Conservation (phyloP, 2,329 filamentous ascomycete species). For the Clonostachys sp. region DNA sequence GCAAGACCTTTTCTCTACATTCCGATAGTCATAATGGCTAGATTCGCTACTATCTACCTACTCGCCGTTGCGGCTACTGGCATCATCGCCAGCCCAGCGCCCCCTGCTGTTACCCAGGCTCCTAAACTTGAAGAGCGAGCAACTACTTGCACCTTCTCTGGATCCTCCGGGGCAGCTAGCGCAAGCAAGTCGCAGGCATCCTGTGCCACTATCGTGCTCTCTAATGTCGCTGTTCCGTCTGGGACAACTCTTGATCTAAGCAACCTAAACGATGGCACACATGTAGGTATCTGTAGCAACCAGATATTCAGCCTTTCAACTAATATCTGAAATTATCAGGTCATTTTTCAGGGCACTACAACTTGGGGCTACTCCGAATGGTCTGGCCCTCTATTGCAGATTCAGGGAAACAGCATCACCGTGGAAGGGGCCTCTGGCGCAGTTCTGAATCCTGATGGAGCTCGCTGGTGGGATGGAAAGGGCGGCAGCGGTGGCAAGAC, state of each 20-base stretch:
- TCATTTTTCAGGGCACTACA: conserved; percentile 59
- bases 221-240: conserved; percentile 49
- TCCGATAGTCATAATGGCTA: too few species aligned
- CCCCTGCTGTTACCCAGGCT: not conserved
- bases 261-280: conserved; percentile 40
- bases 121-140: not conserved
- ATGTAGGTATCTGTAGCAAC: too few species aligned
- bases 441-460: conserved; percentile 41
- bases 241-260: conserved; percentile 56
- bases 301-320: too few species aligned
- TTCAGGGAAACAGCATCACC: conserved; percentile 49
- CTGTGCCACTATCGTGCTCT: conserved; percentile 50
- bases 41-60: too few species aligned
- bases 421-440: conserved; percentile 41
- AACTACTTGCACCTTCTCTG: not conserved
- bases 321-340: not conserved
- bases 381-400: conserved; percentile 54
- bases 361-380: conserved; percentile 61
- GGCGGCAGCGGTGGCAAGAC: conserved; percentile 55
- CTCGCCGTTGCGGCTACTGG: too few species aligned
- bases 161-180: not conserved
- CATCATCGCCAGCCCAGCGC: not conserved
- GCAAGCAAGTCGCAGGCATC: not conserved
- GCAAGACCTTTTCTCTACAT: too few species aligned
- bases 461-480: conserved; percentile 57